Percentiles rank a stretch among this genome's conserved stretches.
Conservation (phyloP, 495 filamentous ascomycete species). For the Penicillium dipodomyicola region DNA sequence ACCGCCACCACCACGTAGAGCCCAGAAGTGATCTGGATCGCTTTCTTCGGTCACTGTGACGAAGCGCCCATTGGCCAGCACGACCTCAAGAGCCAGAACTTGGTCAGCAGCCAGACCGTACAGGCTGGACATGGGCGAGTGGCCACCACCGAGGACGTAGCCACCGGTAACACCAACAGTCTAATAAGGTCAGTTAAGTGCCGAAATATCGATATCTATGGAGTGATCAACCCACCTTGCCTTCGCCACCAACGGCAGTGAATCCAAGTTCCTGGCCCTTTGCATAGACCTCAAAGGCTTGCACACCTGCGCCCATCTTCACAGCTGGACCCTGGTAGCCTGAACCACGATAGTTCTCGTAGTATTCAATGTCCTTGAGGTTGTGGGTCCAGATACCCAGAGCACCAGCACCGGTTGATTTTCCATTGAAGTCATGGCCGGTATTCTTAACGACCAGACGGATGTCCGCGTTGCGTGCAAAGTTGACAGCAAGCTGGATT, state of each 20-base stretch:
- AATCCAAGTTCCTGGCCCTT: slow-evolving; percentile 45
- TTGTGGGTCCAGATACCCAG: slow-evolving; percentile 61
- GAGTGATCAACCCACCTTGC: slow-evolving; percentile 24
- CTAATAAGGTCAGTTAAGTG: slow-evolving; percentile 7
- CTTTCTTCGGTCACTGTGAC: slow-evolving; percentile 48
- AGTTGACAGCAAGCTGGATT: slow-evolving; percentile 58
- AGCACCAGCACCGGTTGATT: slow-evolving; percentile 55
- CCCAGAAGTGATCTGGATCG: slow-evolving; percentile 62
- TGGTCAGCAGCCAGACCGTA: slow-evolving; percentile 55
- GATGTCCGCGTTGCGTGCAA: slow-evolving; percentile 57
- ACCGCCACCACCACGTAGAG: slow-evolving; percentile 35
- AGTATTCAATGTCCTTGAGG: slow-evolving; percentile 46
- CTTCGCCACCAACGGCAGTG: slow-evolving; percentile 55
- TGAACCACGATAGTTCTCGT: slow-evolving; percentile 32
- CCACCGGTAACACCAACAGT: slow-evolving; percentile 44
- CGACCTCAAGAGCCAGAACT: slow-evolving; percentile 47
- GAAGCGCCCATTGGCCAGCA: slow-evolving; percentile 54
- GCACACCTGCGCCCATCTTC: slow-evolving; percentile 57
- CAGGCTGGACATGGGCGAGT: slow-evolving; percentile 49
- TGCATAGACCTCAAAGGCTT: slow-evolving; percentile 51
- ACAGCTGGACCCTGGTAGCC: slow-evolving; percentile 50
- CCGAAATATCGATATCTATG: neutral
- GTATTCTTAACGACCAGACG: slow-evolving; percentile 68
- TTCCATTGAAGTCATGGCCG: slow-evolving; percentile 64
- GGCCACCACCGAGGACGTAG: slow-evolving; percentile 45